A percentile compares a stretch with the other conserved stretches of the same genome.
Evolutionary conservation across 805 yeast species (phyloP).

Genomic region (Wickerhamiella sorbophila): DNA sequence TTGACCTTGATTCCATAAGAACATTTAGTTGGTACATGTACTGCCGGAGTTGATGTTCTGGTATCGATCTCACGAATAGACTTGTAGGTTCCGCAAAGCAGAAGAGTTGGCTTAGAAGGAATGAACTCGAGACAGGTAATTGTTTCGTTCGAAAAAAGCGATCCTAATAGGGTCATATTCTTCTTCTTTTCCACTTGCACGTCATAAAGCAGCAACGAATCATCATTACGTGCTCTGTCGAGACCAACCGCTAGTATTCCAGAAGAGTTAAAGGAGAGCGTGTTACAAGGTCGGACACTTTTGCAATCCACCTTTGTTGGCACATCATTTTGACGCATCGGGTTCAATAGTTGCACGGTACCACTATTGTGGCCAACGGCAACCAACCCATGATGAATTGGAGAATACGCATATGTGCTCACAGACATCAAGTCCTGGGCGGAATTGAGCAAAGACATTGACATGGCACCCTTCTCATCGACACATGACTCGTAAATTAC

Average conservation of each 20-base stretch:
- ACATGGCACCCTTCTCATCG: constrained; percentile 13
- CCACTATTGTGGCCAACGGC: constrained; percentile 72
- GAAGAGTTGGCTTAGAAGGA: constrained; percentile 37
- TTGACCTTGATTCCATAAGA: constrained; percentile 55
- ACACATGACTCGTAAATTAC: constrained; percentile 30
- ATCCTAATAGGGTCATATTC: constrained; percentile 17
- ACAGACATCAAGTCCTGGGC: constrained; percentile 24
- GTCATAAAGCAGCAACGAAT: constrained; percentile 70
- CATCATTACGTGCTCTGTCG: constrained; percentile 64
- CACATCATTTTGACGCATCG: constrained; percentile 28
- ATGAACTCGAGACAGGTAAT: constrained; percentile 54
- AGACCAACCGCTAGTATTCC: constrained; percentile 64
- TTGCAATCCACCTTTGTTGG: constrained; percentile 39
- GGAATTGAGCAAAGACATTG: constrained; percentile 14
- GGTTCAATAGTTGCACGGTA: constrained; percentile 45
- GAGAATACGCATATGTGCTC: constrained; percentile 39
- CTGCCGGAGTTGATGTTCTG: constrained; percentile 34
- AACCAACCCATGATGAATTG: constrained; percentile 22
- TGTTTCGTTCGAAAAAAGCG: constrained; percentile 60
- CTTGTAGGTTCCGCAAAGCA: constrained; percentile 66
- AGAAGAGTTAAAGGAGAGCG: constrained; percentile 50
- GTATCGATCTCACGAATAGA: constrained; percentile 60
- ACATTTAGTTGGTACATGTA: constrained; percentile 63
- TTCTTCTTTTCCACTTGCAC: constrained; percentile 24
- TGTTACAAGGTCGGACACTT: constrained; percentile 60